Evolutionary conservation across 495 filamentous ascomycete genomes (phyloP).

Genomic region (Glarea lozoyensis): DNA sequence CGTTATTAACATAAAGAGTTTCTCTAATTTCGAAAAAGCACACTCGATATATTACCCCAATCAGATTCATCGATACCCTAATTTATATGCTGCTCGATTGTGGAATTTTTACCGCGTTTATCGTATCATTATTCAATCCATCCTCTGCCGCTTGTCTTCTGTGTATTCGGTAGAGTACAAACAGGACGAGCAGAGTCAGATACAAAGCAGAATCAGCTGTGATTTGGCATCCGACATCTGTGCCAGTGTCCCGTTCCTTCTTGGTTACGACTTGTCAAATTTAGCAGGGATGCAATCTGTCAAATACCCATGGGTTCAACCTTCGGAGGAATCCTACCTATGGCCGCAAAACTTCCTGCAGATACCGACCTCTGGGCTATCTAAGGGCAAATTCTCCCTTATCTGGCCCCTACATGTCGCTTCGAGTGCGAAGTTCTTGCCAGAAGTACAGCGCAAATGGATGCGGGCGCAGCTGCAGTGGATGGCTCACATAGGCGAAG

Average conservation of each 20-base stretch:
- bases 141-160: conserved; percentile 1
- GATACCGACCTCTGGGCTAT: neutral
- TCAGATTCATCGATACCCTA: conserved; percentile 4
- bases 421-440: neutral
- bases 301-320: too few relatives aligned
- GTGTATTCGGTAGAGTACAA: neutral
- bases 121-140: conserved; percentile 12
- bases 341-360: neutral
- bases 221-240: conserved; percentile 8
- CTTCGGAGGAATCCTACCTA: neutral
- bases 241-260: conserved; percentile 7
- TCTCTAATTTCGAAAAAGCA: neutral
- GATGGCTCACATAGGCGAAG: conserved; percentile 5
- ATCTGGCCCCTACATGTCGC: conserved; percentile 8
- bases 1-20: neutral
- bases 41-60: conserved; percentile 1
- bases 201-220: conserved; percentile 1
- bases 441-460: conserved; percentile 2
- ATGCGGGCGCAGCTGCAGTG: conserved; percentile 4
- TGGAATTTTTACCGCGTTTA: conserved; percentile 11
- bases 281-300: too few relatives aligned
- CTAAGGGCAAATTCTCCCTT: conserved; percentile 5
- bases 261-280: conserved; percentile 3
- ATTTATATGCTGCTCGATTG: conserved; percentile 4
- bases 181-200: neutral